A percentile compares a stretch with the other conserved stretches of the same genome.
Conservation (phyloP, 208 protist genomes). For the Trypanosoma platydactyli region DNA sequence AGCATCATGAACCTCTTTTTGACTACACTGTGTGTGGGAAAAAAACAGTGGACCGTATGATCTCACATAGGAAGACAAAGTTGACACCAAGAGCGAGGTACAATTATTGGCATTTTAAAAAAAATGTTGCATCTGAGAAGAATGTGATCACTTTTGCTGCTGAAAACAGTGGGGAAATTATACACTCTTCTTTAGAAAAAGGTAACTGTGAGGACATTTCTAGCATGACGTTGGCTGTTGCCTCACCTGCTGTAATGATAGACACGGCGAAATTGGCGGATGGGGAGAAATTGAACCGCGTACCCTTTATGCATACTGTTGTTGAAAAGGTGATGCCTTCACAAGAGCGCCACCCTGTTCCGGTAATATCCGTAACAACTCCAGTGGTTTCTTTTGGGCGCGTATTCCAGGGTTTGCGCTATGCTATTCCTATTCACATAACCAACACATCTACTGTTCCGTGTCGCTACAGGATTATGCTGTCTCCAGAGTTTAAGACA, state of each 20-base stretch:
- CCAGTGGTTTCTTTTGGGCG: slow-evolving; percentile 49
- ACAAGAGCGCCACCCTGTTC: slow-evolving; percentile 18
- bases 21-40: background rate
- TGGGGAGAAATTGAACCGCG: background rate
- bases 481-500: slow-evolving; percentile 26
- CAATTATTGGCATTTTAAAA: slow-evolving; percentile 26
- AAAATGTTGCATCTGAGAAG: slow-evolving; percentile 10
- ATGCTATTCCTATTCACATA: slow-evolving; percentile 42
- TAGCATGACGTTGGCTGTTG: background rate
- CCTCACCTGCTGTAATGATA: background rate
- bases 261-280: background rate
- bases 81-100: background rate
- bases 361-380: slow-evolving; percentile 24
- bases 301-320: slow-evolving; percentile 23
- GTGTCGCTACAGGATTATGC: slow-evolving; percentile 71
- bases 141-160: slow-evolving; percentile 1
- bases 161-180: background rate
- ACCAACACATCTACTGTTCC: slow-evolving; percentile 80
- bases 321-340: slow-evolving; percentile 19
- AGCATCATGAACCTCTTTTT: background rate
- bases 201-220: background rate
- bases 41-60: background rate
- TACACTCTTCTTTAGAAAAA: background rate
- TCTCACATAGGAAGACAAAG: background rate
- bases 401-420: slow-evolving; percentile 45